phyloP scores from a whole-genome alignment of 257 asterid species.

The Solanum habrochaites region DNA sequence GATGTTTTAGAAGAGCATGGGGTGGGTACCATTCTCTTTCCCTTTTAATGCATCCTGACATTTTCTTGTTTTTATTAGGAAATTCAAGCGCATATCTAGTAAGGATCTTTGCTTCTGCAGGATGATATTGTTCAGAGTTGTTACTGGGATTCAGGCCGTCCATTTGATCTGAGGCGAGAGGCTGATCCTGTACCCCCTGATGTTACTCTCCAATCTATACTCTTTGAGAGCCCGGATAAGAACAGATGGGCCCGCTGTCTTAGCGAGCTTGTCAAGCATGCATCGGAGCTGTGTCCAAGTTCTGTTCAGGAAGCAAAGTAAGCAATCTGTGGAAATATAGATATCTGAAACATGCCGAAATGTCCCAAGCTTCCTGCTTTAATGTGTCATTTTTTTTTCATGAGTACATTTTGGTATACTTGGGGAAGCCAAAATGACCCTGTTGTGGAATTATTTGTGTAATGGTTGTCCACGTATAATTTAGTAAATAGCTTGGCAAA shows the following conservation, averaged over 20 bases:
- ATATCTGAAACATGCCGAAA: neutral
- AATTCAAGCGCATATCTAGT: slow-evolving; percentile 2
- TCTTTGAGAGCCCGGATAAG: slow-evolving; percentile 96
- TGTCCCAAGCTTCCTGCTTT: neutral
- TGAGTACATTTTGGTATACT: neutral
- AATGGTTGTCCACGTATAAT: neutral
- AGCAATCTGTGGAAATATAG: slow-evolving; percentile 13
- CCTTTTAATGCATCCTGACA: neutral
- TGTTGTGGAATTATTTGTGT: neutral
- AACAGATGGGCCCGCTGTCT: slow-evolving; percentile 97
- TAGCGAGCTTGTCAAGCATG: slow-evolving; percentile 87
- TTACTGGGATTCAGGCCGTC: slow-evolving; percentile 93
- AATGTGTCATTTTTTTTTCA: neutral
- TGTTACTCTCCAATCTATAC: slow-evolving; percentile 83
- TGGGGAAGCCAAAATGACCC: neutral
- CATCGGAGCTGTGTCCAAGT: slow-evolving; percentile 89
- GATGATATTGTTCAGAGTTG: slow-evolving; percentile 99
- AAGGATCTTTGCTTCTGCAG: slow-evolving; percentile 26
- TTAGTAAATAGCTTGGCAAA: neutral
- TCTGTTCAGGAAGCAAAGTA: slow-evolving; percentile 96
- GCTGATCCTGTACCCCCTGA: slow-evolving; percentile 94
- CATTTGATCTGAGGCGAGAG: slow-evolving; percentile 89
- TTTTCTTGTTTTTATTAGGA: neutral
- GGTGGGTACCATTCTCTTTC: slow-evolving; percentile 36
- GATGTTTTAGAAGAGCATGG: slow-evolving; percentile 99